Base-by-base conservation (phyloP, 2,329 filamentous ascomycete species). In the Arthrobotrys musiformis region DNA sequence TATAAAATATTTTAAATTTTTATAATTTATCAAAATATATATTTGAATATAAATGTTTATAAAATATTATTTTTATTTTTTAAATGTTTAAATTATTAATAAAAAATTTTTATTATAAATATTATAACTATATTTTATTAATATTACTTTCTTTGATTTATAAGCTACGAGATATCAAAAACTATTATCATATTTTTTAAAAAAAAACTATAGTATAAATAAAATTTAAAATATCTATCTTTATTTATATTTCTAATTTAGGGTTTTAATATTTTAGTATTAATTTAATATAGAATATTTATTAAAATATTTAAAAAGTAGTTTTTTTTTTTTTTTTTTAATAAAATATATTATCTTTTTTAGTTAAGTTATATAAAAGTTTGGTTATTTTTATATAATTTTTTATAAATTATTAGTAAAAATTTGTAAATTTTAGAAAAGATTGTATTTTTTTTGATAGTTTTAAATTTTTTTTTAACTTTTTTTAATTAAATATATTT, bases 151-250 rank as follows among this genome's bases (percentile, higher is more conserved):
- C 6, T 42, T 42, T 42, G 37, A 37, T 37, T 19, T 60, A 15
- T 37, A 37, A 40, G 40, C 15, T 15, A 37, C 13, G 19, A 60
- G 40, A 37, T 60, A 60, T 19, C 35, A 2, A 7, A 60, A 60
- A 22, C 19, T 42, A 2, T 42, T 42, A n/a, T 42, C 5, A 17
- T 42, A n/a, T 15, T 68, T 30, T 75, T 74, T 28, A 74, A 17
- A 62, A 61, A 63, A 30, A 63, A 54, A 56, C 75, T 70, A 70
- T 79, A 69, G 62, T 44, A 64, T 33, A 48, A 48, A 48, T 24
- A 63, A 11, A 35, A 40, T 40, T 40, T 13, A 40, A 40, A n/a
- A 7, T 7, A 40, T 7, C 4, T 40, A 40, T 61, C 37, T 42
- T 66, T 62, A 77, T 74, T 46, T 24, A 61, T 60, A 46, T 40